phyloP scores from a whole-genome alignment of 2,329 filamentous ascomycete species.

The Penicillium sp. region DNA sequence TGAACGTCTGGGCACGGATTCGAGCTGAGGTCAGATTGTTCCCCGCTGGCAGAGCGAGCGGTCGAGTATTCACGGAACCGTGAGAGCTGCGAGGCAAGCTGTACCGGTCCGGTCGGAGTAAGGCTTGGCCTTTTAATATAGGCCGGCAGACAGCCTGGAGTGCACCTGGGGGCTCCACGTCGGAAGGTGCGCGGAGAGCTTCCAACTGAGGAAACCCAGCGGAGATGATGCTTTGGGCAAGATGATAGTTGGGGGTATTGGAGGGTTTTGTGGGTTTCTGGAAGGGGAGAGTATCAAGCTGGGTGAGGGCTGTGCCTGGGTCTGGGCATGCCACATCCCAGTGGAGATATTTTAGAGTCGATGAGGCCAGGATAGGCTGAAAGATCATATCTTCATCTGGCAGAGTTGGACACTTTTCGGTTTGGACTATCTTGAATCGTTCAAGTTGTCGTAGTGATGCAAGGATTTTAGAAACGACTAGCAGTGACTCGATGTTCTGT shows the following conservation, averaged over 20 bases:
- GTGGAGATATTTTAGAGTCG: conserved; percentile 54
- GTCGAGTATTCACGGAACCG: conserved; percentile 42
- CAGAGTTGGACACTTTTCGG: conserved; percentile 48
- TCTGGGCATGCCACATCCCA: conserved; percentile 54
- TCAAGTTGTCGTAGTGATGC: conserved; percentile 47
- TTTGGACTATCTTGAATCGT: conserved; percentile 55
- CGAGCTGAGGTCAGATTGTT: conserved; percentile 48
- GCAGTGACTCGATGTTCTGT: conserved; percentile 53
- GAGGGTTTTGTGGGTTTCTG: conserved; percentile 33
- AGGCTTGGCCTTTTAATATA: conserved; percentile 38
- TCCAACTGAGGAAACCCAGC: conserved; percentile 44
- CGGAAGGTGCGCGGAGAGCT: conserved; percentile 45
- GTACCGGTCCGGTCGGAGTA: conserved; percentile 43
- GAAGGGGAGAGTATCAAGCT: conserved; percentile 41
- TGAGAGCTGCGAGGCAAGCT: conserved; percentile 45
- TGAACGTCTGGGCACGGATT: conserved; percentile 47
- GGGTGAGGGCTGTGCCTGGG: conserved; percentile 37
- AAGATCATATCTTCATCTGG: conserved; percentile 45
- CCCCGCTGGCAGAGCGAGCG: conserved; percentile 42
- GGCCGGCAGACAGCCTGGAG: conserved; percentile 47
- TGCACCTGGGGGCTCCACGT: conserved; percentile 45
- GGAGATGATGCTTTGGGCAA: conserved; percentile 46
- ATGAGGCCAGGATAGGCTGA: conserved; percentile 51
- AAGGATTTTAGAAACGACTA: conserved; percentile 55
- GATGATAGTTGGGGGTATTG: conserved; percentile 44